Percentiles rank a stretch among this genome's conserved stretches.
phyloP scores from a whole-genome alignment of 2,329 filamentous ascomycete species.

The Alternaria sp. region DNA sequence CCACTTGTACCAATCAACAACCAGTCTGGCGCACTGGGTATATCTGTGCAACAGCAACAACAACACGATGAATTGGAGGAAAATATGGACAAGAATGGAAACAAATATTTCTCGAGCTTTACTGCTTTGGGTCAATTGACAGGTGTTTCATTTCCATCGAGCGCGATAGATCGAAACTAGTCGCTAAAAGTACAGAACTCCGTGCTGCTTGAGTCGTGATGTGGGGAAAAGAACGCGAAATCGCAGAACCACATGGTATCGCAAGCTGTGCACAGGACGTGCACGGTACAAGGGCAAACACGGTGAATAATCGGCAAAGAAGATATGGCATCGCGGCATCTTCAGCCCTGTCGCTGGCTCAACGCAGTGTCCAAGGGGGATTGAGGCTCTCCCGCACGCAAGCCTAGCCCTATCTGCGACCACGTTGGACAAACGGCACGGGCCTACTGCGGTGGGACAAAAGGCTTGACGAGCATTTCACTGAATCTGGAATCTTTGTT shows the following conservation, averaged over 20 bases:
- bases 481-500: constrained; percentile 66
- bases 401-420: not conserved
- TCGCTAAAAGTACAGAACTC: constrained; percentile 18
- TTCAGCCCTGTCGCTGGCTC: not conserved
- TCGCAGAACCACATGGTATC: constrained; percentile 18
- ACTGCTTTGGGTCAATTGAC: no score
- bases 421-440: not conserved
- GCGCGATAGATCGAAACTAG: constrained; percentile 11
- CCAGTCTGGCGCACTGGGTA: no score
- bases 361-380: constrained; percentile 10
- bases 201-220: constrained; percentile 11
- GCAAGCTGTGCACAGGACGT: not conserved
- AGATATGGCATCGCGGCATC: not conserved
- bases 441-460: constrained; percentile 67
- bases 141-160: constrained; percentile 9
- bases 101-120: not conserved
- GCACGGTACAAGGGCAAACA: constrained; percentile 2
- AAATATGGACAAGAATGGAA: constrained; percentile 2
- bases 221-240: constrained; percentile 8
- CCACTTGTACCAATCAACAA: no score
- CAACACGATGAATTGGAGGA: no score
- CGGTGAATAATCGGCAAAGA: constrained; percentile 14
- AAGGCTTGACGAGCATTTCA: constrained; percentile 82
- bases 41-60: no score
- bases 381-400: not conserved